Evolutionary conservation across 164 flowering plant species (phyloP).

Genomic region (Berberis thunbergii): DNA sequence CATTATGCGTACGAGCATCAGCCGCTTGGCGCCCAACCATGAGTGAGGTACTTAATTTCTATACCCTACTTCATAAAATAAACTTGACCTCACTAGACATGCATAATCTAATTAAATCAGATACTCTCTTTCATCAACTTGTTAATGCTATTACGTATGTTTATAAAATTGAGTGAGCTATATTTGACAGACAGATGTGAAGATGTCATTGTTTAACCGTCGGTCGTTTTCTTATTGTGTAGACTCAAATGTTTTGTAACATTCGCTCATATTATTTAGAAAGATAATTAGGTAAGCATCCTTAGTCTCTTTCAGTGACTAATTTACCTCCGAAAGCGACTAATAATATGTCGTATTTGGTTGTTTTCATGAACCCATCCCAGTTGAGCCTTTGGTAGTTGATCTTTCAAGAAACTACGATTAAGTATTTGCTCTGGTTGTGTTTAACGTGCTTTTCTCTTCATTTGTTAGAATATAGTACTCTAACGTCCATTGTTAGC

Average conservation of each 20-base stretch:
- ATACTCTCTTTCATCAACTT: neutral
- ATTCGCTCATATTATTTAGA: neutral
- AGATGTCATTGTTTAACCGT: neutral
- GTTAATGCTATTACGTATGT: neutral
- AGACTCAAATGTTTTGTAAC: neutral
- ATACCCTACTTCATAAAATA: neutral
- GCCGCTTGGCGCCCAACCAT: slow-evolving; percentile 85
- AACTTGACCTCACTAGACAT: neutral
- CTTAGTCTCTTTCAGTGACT: neutral
- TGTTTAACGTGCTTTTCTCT: neutral
- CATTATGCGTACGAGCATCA: slow-evolving; percentile 74
- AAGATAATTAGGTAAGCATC: slow-evolving; percentile 1
- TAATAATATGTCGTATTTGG: slow-evolving; percentile 1
- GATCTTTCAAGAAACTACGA: slow-evolving; percentile 8
- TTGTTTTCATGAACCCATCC: slow-evolving; percentile 6
- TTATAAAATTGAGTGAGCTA: neutral
- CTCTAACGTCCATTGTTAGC: slow-evolving; percentile 1
- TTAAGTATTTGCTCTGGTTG: slow-evolving; percentile 1
- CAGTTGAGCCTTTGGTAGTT: slow-evolving; percentile 7
- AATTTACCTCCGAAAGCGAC: slow-evolving; percentile 7
- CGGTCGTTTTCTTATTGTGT: slow-evolving; percentile 9
- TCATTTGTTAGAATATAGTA: neutral
- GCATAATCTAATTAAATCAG: neutral
- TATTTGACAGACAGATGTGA: neutral
- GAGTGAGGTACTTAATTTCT: slow-evolving; percentile 50